Percentiles rank a stretch among this genome's conserved stretches.
These are phyloP conservation scores for Talaromyces atroroseus DNA, from an alignment of 2,329 filamentous ascomycete genomes.

Conservation along the genomic window DNA sequence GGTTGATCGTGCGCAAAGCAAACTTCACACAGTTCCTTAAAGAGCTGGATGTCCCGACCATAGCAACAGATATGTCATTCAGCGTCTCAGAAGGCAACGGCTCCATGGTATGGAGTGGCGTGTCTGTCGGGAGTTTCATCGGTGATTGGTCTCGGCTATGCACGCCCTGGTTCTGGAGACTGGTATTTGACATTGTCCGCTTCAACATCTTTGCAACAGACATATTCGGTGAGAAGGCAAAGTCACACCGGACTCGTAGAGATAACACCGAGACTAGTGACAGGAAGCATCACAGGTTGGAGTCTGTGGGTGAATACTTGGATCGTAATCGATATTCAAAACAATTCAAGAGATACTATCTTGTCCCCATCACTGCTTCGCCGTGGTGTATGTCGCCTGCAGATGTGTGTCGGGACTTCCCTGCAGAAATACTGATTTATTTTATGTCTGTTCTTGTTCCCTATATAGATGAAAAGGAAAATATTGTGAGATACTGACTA, in stretches of 20 bases:
- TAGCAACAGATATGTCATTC: constrained; percentile 3
- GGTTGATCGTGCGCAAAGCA: not conserved
- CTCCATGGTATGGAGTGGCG: constrained; percentile 3
- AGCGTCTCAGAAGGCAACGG: constrained; percentile 1
- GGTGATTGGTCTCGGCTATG: not conserved
- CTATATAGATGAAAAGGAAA: too few relatives aligned
- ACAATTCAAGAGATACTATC: constrained; percentile 4
- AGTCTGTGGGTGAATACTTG: constrained; percentile 9
- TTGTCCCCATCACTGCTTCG: constrained; percentile 1
- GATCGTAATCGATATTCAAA: constrained; percentile 2
- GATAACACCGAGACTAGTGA: not conserved
- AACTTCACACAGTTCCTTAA: not conserved
- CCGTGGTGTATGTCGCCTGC: constrained; percentile 1
- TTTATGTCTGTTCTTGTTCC: constrained; percentile 3
- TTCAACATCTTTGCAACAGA: constrained; percentile 5
- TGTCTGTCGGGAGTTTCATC: not conserved
- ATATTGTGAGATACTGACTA: not conserved
- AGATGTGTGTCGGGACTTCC: not conserved
- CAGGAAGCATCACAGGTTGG: not conserved
- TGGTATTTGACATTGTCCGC: constrained; percentile 7
- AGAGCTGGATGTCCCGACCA: not conserved
- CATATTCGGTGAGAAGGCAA: constrained; percentile 1
- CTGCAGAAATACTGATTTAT: not conserved
- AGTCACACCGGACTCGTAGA: too few relatives aligned
- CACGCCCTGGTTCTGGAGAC: constrained; percentile 7